Evolutionary conservation across 1,284 basidiomycete genomes (phyloP).

Genomic region (Pseudozyma pruni): DNA sequence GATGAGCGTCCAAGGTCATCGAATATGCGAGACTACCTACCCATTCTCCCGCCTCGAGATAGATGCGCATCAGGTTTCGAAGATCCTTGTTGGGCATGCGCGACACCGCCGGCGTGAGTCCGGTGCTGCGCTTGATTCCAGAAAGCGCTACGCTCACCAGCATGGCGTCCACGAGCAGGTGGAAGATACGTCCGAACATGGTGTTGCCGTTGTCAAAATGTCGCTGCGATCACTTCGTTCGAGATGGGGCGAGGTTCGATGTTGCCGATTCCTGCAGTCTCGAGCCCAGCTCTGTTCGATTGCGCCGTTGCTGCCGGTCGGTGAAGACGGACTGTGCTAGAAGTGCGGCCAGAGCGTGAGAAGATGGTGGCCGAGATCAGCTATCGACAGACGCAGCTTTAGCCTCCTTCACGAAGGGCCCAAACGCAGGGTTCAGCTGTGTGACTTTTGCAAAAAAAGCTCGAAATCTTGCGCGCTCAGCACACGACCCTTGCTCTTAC

Average conservation of each 20-base stretch:
- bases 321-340: no score
- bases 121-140: conserved; percentile 65
- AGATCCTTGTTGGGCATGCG: conserved; percentile 62
- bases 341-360: no score
- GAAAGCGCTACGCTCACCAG: conserved; percentile 63
- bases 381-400: background rate
- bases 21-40: conserved; percentile 48
- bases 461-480: conserved; percentile 17
- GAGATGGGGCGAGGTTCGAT: no score
- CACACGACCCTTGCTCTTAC: conserved; percentile 19
- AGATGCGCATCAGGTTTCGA: conserved; percentile 60
- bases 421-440: conserved; percentile 43
- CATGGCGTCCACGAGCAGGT: conserved; percentile 63
- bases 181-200: conserved; percentile 65
- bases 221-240: background rate
- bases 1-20: no score
- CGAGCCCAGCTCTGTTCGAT: no score
- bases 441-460: no score
- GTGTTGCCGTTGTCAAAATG: background rate
- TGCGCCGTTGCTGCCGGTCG: no score
- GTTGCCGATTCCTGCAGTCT: no score
- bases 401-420: conserved; percentile 9
- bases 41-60: conserved; percentile 67
- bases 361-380: background rate
- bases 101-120: conserved; percentile 58